Evolutionary conservation across 192 early-diverging fungal genomes (phyloP).

Genomic region (Linnemannia schmuckeri): DNA sequence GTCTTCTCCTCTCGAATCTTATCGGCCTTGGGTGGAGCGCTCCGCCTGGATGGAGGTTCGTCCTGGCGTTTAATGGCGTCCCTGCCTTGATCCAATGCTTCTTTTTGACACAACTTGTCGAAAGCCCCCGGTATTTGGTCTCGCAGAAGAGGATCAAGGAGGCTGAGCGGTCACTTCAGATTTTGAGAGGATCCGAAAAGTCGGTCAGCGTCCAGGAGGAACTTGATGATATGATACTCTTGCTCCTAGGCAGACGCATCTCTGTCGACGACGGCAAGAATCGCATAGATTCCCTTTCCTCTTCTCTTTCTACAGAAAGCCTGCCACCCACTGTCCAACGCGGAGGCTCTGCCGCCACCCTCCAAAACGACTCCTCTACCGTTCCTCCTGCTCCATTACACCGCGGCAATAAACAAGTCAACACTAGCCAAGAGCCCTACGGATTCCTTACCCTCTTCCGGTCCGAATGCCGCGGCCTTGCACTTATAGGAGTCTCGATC

Average conservation of each 20-base stretch:
- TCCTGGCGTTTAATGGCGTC: conserved; percentile 73
- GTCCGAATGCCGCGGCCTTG: conserved; percentile 66
- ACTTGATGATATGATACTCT: conserved; percentile 69
- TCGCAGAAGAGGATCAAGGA: conserved; percentile 71
- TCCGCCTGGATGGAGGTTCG: conserved; percentile 80
- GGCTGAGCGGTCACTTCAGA: conserved; percentile 61
- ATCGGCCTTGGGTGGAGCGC: conserved; percentile 70
- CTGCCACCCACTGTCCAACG: background rate
- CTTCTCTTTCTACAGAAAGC: background rate
- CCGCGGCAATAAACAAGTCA: background rate
- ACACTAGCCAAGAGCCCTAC: background rate
- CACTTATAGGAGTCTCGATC: conserved; percentile 71
- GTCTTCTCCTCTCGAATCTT: conserved; percentile 77
- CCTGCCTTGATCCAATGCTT: conserved; percentile 70
- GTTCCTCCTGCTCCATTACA: background rate
- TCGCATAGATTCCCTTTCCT: background rate
- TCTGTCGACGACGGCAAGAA: background rate
- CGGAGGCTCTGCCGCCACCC: background rate
- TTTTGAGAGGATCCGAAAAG: conserved; percentile 60
- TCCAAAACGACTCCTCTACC: background rate
- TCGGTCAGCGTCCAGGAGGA: conserved; percentile 63
- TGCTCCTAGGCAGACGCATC: conserved; percentile 42
- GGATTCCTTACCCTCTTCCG: conserved; percentile 26
- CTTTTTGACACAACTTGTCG: conserved; percentile 73
- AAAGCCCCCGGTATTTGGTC: conserved; percentile 80